phyloP scores from a whole-genome alignment of 805 yeast genomes.

The Starmerella tilneyi region DNA sequence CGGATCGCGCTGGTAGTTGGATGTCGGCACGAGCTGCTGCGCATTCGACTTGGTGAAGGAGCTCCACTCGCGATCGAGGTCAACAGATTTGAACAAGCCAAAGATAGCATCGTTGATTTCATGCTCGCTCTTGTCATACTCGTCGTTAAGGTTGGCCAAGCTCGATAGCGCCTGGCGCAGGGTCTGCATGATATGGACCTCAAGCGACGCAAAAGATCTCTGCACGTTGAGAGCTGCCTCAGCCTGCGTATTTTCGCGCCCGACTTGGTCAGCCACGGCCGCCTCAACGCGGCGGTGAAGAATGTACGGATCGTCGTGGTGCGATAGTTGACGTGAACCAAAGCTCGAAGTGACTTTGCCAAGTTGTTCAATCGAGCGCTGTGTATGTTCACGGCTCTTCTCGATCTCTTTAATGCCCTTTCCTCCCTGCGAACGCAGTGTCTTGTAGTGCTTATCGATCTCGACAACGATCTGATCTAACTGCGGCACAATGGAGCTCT shows the following conservation, averaged over 20 bases:
- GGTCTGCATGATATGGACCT: constrained; percentile 37
- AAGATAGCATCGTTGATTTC: constrained; percentile 30
- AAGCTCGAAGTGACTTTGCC: constrained; percentile 31
- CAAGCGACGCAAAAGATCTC: constrained; percentile 35
- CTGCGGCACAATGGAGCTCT: constrained; percentile 37
- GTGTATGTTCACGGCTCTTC: constrained; percentile 30
- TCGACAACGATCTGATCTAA: constrained; percentile 36
- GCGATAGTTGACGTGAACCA: constrained; percentile 31
- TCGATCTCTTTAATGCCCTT: constrained; percentile 35
- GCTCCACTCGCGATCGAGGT: constrained; percentile 39
- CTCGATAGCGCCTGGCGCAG: constrained; percentile 35
- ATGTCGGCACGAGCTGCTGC: constrained; percentile 31
- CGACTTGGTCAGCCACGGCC: constrained; percentile 36
- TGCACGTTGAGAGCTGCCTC: constrained; percentile 39
- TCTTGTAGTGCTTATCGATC: constrained; percentile 37
- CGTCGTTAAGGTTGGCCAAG: constrained; percentile 29
- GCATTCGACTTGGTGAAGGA: constrained; percentile 32
- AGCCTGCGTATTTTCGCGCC: constrained; percentile 39
- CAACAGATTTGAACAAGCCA: constrained; percentile 31
- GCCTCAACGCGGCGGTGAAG: constrained; percentile 33
- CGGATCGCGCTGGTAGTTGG: constrained; percentile 34
- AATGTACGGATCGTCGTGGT: constrained; percentile 40
- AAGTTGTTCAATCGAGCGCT: constrained; percentile 35
- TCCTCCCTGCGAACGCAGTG: constrained; percentile 31
- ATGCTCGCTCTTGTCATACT: constrained; percentile 29